Evolutionary conservation across 306 rosid species (phyloP), one percentile per base, ranked within the genome.

Genomic region (Myrica gale): DNA sequence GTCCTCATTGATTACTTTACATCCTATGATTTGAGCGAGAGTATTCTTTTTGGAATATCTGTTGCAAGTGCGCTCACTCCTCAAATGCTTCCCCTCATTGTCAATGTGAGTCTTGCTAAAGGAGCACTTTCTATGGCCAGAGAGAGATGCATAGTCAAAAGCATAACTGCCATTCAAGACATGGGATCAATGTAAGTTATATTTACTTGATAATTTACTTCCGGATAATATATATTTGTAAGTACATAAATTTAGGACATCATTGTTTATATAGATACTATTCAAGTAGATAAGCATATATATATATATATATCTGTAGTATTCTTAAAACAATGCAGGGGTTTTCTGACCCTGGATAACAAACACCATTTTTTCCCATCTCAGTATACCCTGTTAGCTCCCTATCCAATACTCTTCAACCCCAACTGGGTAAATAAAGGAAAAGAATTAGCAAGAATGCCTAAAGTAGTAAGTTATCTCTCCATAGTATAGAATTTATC

Each of bases 1-100:
- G 80, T 87, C 74, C 72, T 83, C 61, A 71, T 72, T 60, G 86
- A 84, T 75, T 90, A 85, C 93, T 51, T 11, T 46, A 74, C 93
- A 52, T 87, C 88, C 77, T 60, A 19, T 51, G 1, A 60, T 79
- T 84, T 88, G 78, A 81, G 87, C 74, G 46, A 1, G 4, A 90
- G 97, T 62, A 1, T 85, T 58, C 79, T 92, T 72, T 92, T 92
- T 17, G 96, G 90, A 44, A 81, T 88, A 79, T 87, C 97, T 2
- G 96, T 92, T 68, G 93, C 97, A 53, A 87, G 93, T 80, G 96
- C 93, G 39, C 89, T 90, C 74, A 92, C 93, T 88, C 97, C 97
- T 80, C 97, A 92, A 66, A 92, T 92, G 97, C 92, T 92, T 68
- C 96, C 96, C 9, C 89, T 92, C 70, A 88, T 92, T 51, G 75